A percentile compares a stretch with the other conserved stretches of the same genome.
phyloP scores from a whole-genome alignment of 176 grass and related monocot species.

The Carex littledalei region DNA sequence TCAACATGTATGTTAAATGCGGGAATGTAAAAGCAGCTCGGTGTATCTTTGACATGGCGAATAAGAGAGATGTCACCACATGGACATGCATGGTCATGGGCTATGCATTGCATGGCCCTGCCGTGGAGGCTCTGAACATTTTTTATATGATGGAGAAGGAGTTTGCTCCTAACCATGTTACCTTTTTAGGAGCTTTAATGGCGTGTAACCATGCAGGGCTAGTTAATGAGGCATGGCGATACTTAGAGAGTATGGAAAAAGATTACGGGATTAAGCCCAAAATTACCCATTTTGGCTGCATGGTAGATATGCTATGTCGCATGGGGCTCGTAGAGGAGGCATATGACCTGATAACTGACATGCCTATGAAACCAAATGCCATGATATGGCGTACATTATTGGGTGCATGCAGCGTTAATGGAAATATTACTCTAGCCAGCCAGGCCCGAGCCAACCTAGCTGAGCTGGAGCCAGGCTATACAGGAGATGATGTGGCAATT shows the following conservation, averaged over 20 bases:
- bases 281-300: constrained; percentile 61
- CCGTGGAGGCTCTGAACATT: constrained; percentile 41
- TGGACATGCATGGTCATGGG: constrained; percentile 82
- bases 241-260: constrained; percentile 56
- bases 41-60: constrained; percentile 42
- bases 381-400: constrained; percentile 84
- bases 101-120: constrained; percentile 73
- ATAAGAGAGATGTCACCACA: constrained; percentile 44
- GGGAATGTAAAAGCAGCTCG: constrained; percentile 58
- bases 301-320: constrained; percentile 90
- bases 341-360: constrained; percentile 54
- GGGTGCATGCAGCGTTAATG: constrained; percentile 70
- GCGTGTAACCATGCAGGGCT: constrained; percentile 73
- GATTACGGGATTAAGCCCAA: constrained; percentile 54
- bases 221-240: constrained; percentile 40
- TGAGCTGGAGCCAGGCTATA: constrained; percentile 57
- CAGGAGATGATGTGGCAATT: constrained; percentile 59
- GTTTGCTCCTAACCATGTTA: constrained; percentile 65
- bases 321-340: constrained; percentile 62
- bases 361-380: constrained; percentile 35
- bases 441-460: constrained; percentile 45
- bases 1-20: constrained; percentile 77
- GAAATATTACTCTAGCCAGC: constrained; percentile 56
- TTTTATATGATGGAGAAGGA: constrained; percentile 45
- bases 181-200: constrained; percentile 65